Evolutionary conservation across 2,329 filamentous ascomycete genomes (phyloP), one percentile per base, ranked within the genome.

Genomic region (Fusarium abutilonis): DNA sequence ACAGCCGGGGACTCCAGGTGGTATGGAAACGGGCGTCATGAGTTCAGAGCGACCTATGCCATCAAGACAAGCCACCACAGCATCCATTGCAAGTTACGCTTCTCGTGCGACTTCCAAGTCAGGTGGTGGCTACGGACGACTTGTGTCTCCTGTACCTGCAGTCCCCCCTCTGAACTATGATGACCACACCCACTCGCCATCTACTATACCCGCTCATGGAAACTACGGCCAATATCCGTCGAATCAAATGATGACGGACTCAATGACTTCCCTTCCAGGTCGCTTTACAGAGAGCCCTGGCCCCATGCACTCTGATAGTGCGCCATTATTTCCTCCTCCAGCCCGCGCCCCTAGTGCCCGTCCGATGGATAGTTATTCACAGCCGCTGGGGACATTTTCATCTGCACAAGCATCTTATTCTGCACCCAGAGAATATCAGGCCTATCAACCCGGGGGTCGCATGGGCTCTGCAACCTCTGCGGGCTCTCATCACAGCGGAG

Each of bases 61-160:
- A 68, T 70, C 80, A 61, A 75, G 83, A 72, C 74, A 74, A 75
- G 73, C 77, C 48, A 90, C 89, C 1, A 80, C 83, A 60, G 77
- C 78, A 15, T 89, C 89, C 1, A 76, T 76, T 28, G 79, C 79
- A n/a, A 90, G 82, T 70, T 89, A 86, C 80, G 84, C 82, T 11
- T 87, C 89, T 3, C 85, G 88, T 58, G 82, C 85, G 8, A 86
- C 89, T 1, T 80, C 92, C 6, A 75, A 90, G 34, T 76, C 78
- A 8, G 23, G 23, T 15, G 80, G 84, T 56, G 86, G 87, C 17
- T 83, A 82, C 69, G 71, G 70, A 19, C 72, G 76, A 35, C 64
- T 76, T 7, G 71, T 72, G 5, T 78, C 78, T 1, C 77, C 77
- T 3, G 74, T 70, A 6, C 75, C 77, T 29, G 68, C 74, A 29